These are phyloP conservation scores for Fusarium heterosporum DNA, from an alignment of 2,329 filamentous ascomycete species.

Conservation along the genomic window DNA sequence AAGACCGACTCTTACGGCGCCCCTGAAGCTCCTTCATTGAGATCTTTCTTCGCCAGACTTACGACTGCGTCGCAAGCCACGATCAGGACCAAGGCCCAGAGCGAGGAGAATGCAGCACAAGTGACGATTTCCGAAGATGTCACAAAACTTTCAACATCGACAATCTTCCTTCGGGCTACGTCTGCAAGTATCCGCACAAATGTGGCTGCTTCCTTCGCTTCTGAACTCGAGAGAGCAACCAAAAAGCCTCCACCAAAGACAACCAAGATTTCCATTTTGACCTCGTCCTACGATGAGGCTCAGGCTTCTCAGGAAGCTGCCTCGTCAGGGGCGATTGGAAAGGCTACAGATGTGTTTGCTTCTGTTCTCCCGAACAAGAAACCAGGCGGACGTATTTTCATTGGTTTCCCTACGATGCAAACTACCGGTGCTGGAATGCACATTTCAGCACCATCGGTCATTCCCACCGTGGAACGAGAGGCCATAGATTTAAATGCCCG, in stretches of 20 bases:
- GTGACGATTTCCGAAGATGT: constrained; percentile 76
- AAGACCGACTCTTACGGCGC: constrained; percentile 65
- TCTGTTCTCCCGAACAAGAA: constrained; percentile 91
- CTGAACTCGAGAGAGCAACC: constrained; percentile 92
- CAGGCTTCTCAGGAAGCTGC: constrained; percentile 70
- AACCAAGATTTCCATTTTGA: constrained; percentile 87
- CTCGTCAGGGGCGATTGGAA: constrained; percentile 59
- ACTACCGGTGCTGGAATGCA: constrained; percentile 95
- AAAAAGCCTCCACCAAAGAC: constrained; percentile 95
- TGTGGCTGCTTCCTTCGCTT: constrained; percentile 77
- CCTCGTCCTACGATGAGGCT: constrained; percentile 88
- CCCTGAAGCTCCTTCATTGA: constrained; percentile 69
- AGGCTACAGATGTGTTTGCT: constrained; percentile 82
- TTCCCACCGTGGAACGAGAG: constrained; percentile 96
- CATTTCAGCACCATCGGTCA: constrained; percentile 94
- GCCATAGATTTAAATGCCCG: constrained; percentile 96
- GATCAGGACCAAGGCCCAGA: constrained; percentile 66
- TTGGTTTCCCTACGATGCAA: constrained; percentile 97
- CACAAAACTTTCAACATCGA: constrained; percentile 75
- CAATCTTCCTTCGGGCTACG: constrained; percentile 89
- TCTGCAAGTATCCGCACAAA: constrained; percentile 85
- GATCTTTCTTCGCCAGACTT: constrained; percentile 85
- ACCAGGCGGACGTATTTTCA: constrained; percentile 87
- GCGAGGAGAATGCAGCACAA: constrained; percentile 72
- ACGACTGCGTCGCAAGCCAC: constrained; percentile 66